Evolutionary conservation across 805 yeast species (phyloP).

Genomic region (Metschnikowia amazonensis): DNA sequence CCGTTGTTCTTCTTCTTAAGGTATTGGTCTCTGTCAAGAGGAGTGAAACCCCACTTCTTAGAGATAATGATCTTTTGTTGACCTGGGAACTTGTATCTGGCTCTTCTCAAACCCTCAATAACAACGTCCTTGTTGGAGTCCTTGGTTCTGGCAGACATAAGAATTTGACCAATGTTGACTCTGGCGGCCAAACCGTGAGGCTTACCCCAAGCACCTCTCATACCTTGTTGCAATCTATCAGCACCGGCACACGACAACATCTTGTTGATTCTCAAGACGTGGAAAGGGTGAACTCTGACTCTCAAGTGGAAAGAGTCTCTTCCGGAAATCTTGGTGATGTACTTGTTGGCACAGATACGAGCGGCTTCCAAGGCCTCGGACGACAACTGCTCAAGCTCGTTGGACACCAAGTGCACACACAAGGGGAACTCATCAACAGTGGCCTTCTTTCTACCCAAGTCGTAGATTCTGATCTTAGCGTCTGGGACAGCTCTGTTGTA

Average conservation of each 20-base stretch:
- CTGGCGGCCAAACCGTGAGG: slow-evolving; percentile 99
- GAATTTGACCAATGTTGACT: slow-evolving; percentile 97
- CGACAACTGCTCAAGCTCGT: slow-evolving; percentile 98
- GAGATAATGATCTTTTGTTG: slow-evolving; percentile 99
- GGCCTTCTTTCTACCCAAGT: slow-evolving; percentile 99
- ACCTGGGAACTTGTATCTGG: slow-evolving; percentile 99
- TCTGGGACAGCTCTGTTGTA: slow-evolving; percentile 99
- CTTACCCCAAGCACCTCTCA: slow-evolving; percentile 99
- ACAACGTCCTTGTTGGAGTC: slow-evolving; percentile 97
- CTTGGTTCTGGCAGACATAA: slow-evolving; percentile 97
- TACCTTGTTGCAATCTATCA: slow-evolving; percentile 99
- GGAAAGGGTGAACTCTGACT: slow-evolving; percentile 99
- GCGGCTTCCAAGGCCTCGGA: slow-evolving; percentile 99
- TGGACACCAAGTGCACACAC: slow-evolving; percentile 98
- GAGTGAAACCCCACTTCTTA: slow-evolving; percentile 99
- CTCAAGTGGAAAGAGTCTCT: slow-evolving; percentile 99
- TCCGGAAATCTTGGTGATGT: slow-evolving; percentile 95
- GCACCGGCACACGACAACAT: slow-evolving; percentile 99
- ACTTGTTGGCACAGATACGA: slow-evolving; percentile 99
- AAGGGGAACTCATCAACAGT: slow-evolving; percentile 99
- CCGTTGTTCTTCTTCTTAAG: slow-evolving; percentile 90
- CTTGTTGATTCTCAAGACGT: slow-evolving; percentile 99
- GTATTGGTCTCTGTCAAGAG: slow-evolving; percentile 96
- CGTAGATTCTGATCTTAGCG: slow-evolving; percentile 98
- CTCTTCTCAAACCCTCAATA: slow-evolving; percentile 99